Evolutionary conservation across 108 stramenopile genomes (phyloP).

Genomic region (Discostella stelligeroides): DNA sequence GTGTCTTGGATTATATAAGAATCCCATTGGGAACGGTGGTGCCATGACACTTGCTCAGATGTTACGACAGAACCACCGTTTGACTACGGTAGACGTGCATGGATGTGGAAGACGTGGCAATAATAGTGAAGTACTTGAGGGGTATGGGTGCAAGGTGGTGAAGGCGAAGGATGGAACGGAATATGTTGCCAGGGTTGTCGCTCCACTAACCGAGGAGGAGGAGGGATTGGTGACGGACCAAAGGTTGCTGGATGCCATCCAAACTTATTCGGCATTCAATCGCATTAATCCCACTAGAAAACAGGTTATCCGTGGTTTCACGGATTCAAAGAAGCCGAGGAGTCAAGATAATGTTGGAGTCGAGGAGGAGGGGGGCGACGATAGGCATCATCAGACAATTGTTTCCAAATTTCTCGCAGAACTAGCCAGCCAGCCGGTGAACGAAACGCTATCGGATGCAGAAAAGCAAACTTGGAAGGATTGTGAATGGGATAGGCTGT

Average conservation of each 20-base stretch:
- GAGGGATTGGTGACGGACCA: constrained; percentile 37
- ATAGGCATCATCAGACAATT: constrained; percentile 12
- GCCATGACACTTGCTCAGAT: constrained; percentile 44
- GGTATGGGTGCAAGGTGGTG: constrained; percentile 40
- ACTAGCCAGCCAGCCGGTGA: constrained; percentile 12
- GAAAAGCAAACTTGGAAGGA: constrained; percentile 49
- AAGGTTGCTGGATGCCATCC: constrained; percentile 34
- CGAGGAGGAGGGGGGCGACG: constrained; percentile 1
- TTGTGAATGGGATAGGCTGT: constrained; percentile 47
- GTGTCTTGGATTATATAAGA: constrained; percentile 42
- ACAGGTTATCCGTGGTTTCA: constrained; percentile 41
- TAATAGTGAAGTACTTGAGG: constrained; percentile 11
- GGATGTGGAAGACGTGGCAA: constrained; percentile 21
- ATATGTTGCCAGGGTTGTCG: constrained; percentile 30
- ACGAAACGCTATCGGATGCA: constrained; percentile 30
- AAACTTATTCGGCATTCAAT: constrained; percentile 46
- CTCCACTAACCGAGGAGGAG: constrained; percentile 19
- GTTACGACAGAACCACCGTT: constrained; percentile 40
- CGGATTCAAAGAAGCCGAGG: not conserved
- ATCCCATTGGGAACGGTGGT: constrained; percentile 47
- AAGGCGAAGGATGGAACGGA: constrained; percentile 35
- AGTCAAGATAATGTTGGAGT: not conserved
- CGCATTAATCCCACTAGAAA: constrained; percentile 49
- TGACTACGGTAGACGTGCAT: constrained; percentile 44
- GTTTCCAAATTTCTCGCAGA: constrained; percentile 36